phyloP scores from a whole-genome alignment of 768 basidiomycete genomes.

The Mrakia gelida region DNA sequence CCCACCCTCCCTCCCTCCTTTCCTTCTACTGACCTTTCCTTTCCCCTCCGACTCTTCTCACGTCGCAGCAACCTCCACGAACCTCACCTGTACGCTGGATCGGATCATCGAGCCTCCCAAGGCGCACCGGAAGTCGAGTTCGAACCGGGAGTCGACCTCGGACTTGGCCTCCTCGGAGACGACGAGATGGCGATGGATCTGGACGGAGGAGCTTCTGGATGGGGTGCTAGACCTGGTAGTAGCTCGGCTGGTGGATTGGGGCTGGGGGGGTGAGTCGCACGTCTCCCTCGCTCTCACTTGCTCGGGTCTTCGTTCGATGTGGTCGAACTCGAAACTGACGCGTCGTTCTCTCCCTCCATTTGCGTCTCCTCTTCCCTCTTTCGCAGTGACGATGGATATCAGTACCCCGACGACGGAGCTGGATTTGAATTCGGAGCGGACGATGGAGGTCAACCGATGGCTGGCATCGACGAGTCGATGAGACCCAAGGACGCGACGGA shows the following conservation, averaged over 20 bases:
- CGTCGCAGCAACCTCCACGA: slow-evolving; percentile 4
- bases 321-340: too few species aligned
- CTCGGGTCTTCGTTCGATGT: too few species aligned
- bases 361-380: background rate
- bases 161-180: slow-evolving; percentile 1
- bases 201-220: background rate
- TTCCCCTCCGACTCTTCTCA: background rate
- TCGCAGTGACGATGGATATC: background rate
- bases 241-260: background rate
- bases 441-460: background rate
- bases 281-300: background rate
- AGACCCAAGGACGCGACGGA: background rate
- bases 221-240: background rate
- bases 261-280: background rate
- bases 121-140: background rate
- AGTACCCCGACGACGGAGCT: slow-evolving; percentile 3
- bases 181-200: slow-evolving; percentile 2
- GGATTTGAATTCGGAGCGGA: background rate
- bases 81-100: background rate
- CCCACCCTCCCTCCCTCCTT: background rate
- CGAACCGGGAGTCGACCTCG: slow-evolving; percentile 20
- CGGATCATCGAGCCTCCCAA: slow-evolving; percentile 7
- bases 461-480: background rate
- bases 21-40: background rate
- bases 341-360: background rate